Evolutionary conservation across 345 rosid genomes (phyloP), one percentile per base, ranked within the genome.

Genomic region (Clarkia xantiana): DNA sequence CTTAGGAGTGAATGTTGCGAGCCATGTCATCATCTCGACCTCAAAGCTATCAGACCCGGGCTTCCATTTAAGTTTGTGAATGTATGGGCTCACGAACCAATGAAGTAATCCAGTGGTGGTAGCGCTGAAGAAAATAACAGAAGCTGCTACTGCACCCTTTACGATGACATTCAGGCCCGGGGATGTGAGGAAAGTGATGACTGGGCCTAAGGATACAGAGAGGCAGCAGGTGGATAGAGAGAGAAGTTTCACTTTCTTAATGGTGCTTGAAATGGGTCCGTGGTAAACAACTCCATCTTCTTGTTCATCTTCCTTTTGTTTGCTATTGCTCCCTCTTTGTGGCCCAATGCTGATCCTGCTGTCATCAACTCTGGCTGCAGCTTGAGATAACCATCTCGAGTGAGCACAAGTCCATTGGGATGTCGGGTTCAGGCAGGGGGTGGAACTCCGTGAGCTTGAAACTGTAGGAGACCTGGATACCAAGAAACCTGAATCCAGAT

Each of bases 191-290:
- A 91, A 91, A 29, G 94, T 83, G 69, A 86, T 73, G 55, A 86
- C 96, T 0, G 98, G 98, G 20, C 93, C 94, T 40, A 86, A 55
- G 19, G 98, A 83, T 6, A 91, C 96, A 0, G 96, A 86, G 46
- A 91, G 93, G 59, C 96, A 91, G 81, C 94, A 86, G 34, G 96
- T 86, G 49, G 98, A 86, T 52, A 91, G 96, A 4, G 96, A 91
- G 40, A 83, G 89, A 56, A 91, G 59, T 59, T 86, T 91, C 52
- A 86, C 94, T 79, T 86, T 91, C 79, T 83, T 86, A 44, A 91
- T 73, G 48, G 89, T 83, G 29, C 91, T 76, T 51, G 98, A 81
- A 65, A 86, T 79, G 0, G 93, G 93, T 15, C 98, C 98, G 17
- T 73, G 38, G 65, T 91, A 91, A 43, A 79, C 73, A 6, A 86